These are phyloP conservation scores for Chalaropsis thielavioides DNA, from an alignment of 2,329 filamentous ascomycete species.

Conservation along the genomic window DNA sequence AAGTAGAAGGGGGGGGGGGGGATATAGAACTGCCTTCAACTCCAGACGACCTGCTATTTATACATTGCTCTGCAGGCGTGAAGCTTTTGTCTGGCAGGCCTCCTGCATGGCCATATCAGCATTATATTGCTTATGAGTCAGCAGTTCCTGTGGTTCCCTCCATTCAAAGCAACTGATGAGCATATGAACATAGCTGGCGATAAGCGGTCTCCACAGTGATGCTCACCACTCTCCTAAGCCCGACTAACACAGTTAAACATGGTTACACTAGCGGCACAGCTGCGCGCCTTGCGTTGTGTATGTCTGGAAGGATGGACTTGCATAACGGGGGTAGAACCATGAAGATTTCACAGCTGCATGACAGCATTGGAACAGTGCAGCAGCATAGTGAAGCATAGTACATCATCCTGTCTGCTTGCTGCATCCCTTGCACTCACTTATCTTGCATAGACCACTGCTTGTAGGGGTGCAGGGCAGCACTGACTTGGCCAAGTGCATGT, in stretches of 20 bases:
- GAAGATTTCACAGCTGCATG: no score
- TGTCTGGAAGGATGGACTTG: not conserved
- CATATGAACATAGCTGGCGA: not conserved
- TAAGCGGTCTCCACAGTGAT: no score
- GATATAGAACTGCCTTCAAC: no score
- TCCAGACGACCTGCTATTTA: not conserved
- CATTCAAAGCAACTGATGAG: not conserved
- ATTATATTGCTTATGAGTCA: not conserved
- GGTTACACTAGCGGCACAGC: not conserved
- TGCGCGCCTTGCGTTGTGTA: not conserved
- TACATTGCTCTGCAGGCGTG: not conserved
- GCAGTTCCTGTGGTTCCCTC: not conserved
- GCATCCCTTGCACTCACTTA: no score
- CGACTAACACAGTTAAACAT: not conserved
- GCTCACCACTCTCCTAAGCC: not conserved
- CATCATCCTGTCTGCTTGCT: no score
- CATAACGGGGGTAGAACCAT: not conserved
- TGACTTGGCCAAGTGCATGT: no score
- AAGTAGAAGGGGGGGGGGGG: not conserved
- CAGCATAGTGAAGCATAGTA: no score
- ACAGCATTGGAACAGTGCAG: no score
- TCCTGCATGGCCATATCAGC: not conserved
- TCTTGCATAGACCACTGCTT: no score
- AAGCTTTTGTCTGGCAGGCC: not conserved
- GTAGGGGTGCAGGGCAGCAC: no score